phyloP scores from a whole-genome alignment of 2,329 filamentous ascomycete genomes.

The Tolypocladium tropicale region DNA sequence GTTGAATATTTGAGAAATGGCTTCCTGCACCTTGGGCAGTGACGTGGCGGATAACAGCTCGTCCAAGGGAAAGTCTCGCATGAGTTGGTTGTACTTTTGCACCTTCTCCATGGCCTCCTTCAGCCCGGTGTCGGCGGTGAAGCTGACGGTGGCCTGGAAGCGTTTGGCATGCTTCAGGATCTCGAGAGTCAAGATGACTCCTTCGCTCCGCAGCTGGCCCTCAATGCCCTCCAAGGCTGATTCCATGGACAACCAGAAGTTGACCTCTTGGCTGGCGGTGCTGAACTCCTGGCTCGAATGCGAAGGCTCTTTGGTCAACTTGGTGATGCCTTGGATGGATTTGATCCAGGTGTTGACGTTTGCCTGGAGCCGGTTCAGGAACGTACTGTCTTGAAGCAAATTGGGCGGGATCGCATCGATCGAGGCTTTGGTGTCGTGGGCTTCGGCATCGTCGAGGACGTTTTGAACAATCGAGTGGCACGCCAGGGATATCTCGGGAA shows the following conservation, averaged over 20 bases:
- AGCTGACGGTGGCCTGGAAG: slow-evolving; percentile 95
- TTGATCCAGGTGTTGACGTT: slow-evolving; percentile 98
- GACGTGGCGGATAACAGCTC: slow-evolving; percentile 90
- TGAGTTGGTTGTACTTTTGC: slow-evolving; percentile 96
- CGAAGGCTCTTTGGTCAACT: slow-evolving; percentile 76
- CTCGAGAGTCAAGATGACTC: slow-evolving; percentile 83
- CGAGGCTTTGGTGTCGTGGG: slow-evolving; percentile 56
- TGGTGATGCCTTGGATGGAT: slow-evolving; percentile 93
- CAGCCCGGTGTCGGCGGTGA: slow-evolving; percentile 87
- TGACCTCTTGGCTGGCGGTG: slow-evolving; percentile 94
- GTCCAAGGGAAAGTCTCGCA: slow-evolving; percentile 95
- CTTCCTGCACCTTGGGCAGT: slow-evolving; percentile 77
- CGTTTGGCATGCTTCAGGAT: slow-evolving; percentile 95
- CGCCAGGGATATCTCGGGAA: slow-evolving; percentile 79
- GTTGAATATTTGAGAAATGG: slow-evolving; percentile 78
- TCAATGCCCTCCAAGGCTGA: slow-evolving; percentile 87
- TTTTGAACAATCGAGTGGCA: slow-evolving; percentile 83
- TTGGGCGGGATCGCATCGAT: slow-evolving; percentile 67
- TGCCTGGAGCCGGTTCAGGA: slow-evolving; percentile 87
- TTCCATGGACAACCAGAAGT: slow-evolving; percentile 98
- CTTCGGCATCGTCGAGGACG: slow-evolving; percentile 68
- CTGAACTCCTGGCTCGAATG: slow-evolving; percentile 43
- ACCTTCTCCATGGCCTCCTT: slow-evolving; percentile 95
- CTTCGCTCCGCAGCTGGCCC: slow-evolving; percentile 75
- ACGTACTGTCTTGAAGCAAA: slow-evolving; percentile 78